These are phyloP conservation scores for Eucalyptus tenuipes DNA, from an alignment of 345 rosid species.

Conservation along the genomic window DNA sequence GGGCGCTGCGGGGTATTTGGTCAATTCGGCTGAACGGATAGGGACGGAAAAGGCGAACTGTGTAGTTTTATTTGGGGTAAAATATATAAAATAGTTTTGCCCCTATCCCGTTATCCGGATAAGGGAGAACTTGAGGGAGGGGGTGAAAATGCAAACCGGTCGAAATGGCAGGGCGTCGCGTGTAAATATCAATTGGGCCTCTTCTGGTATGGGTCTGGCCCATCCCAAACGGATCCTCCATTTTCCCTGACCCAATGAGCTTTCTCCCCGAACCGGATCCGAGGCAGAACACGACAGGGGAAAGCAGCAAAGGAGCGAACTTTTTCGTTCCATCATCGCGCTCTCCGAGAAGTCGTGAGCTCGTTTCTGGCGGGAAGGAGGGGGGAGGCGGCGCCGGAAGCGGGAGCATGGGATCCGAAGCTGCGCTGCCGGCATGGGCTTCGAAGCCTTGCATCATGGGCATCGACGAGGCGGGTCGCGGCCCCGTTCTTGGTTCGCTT, in stretches of 20 bases:
- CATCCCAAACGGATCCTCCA: neutral
- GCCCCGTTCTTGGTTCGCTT: constrained; percentile 66
- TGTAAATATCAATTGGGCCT: neutral
- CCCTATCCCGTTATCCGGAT: neutral
- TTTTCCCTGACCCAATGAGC: neutral
- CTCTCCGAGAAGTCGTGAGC: neutral
- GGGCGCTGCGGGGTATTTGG: neutral
- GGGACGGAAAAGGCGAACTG: neutral
- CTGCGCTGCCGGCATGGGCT: constrained; percentile 44
- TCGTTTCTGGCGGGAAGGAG: constrained; percentile 2
- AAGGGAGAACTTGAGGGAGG: neutral
- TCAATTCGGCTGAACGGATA: neutral
- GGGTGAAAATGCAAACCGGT: neutral
- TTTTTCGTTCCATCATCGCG: neutral
- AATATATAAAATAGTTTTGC: neutral
- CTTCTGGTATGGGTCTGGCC: neutral
- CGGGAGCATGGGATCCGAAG: constrained; percentile 15
- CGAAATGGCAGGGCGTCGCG: neutral
- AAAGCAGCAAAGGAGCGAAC: accelerated
- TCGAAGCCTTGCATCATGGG: constrained; percentile 86
- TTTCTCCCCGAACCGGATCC: neutral
- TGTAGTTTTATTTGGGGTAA: neutral
- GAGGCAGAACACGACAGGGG: neutral
- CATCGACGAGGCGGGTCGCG: constrained; percentile 95
- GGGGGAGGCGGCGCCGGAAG: neutral